phyloP scores from a whole-genome alignment of 2,329 filamentous ascomycete species.

The Coleophoma cylindrospora region DNA sequence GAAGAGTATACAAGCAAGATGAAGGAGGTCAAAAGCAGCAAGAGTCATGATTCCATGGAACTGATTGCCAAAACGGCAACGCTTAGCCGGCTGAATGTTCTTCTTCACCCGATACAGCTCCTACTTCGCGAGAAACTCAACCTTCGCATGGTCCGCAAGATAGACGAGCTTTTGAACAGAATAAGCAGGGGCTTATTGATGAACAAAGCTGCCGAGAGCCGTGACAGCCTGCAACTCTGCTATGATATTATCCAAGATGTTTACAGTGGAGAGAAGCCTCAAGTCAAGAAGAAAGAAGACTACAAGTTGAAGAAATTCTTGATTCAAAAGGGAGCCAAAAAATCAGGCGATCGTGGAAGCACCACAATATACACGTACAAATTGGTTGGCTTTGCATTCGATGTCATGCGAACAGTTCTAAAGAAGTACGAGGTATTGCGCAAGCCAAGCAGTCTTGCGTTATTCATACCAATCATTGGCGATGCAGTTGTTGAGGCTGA shows the following conservation, averaged over 20 bases:
- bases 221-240: conserved; percentile 87
- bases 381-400: conserved; percentile 80
- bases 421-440: conserved; percentile 80
- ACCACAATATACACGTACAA: conserved; percentile 83
- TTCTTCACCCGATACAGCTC: conserved; percentile 73
- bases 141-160: conserved; percentile 77
- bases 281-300: conserved; percentile 50
- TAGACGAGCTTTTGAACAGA: conserved; percentile 81
- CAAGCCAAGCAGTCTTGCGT: conserved; percentile 72
- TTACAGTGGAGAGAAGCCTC: conserved; percentile 58
- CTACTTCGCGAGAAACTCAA: conserved; percentile 82
- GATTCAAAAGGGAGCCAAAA: conserved; percentile 73
- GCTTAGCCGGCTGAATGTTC: conserved; percentile 64
- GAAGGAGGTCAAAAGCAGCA: conserved; percentile 97
- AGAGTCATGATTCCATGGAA: conserved; percentile 97
- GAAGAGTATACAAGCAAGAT: conserved; percentile 93
- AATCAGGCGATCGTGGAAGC: conserved; percentile 63
- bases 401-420: conserved; percentile 78
- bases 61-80: conserved; percentile 80
- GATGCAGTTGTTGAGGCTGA: conserved; percentile 80
- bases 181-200: conserved; percentile 78
- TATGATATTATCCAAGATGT: conserved; percentile 90
- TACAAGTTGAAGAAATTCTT: conserved; percentile 68
- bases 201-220: conserved; percentile 72
- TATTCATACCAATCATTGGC: conserved; percentile 84